Conservation (phyloP, 768 basidiomycete genomes). For the Pulveroboletus sp. region DNA sequence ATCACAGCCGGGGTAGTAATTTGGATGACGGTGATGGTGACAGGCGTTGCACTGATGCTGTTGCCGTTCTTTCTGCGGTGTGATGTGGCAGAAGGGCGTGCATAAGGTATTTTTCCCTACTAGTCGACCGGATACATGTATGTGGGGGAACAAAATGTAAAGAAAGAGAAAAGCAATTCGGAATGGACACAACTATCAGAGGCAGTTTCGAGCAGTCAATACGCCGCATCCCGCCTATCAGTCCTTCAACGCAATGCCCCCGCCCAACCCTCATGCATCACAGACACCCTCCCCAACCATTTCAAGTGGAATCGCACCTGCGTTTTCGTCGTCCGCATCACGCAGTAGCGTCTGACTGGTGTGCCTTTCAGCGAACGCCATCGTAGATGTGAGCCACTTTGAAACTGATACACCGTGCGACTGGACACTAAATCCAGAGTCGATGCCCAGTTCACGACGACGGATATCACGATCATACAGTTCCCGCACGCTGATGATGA, state of each 20-base stretch:
- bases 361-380: not conserved
- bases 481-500: conserved; percentile 14
- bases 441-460: not conserved
- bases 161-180: too few relatives aligned
- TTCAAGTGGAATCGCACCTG: too few relatives aligned
- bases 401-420: not conserved
- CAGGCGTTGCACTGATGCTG: conserved; percentile 52
- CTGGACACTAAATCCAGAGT: conserved; percentile 11
- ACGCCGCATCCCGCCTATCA: too few relatives aligned
- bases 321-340: not conserved
- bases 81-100: too few relatives aligned
- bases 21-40: conserved; percentile 63
- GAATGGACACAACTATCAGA: too few relatives aligned
- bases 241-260: too few relatives aligned
- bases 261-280: too few relatives aligned
- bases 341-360: not conserved
- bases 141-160: too few relatives aligned
- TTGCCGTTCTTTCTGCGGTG: conserved; percentile 57
- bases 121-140: too few relatives aligned
- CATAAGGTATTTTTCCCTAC: too few relatives aligned
- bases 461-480: not conserved
- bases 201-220: too few relatives aligned
- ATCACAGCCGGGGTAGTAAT: conserved; percentile 62
- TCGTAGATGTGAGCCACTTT: not conserved
- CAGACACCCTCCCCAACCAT: too few relatives aligned